Percentiles rank a stretch among this genome's conserved stretches.
phyloP scores from a whole-genome alignment of 345 rosid genomes.

The Eucalyptus grandis region DNA sequence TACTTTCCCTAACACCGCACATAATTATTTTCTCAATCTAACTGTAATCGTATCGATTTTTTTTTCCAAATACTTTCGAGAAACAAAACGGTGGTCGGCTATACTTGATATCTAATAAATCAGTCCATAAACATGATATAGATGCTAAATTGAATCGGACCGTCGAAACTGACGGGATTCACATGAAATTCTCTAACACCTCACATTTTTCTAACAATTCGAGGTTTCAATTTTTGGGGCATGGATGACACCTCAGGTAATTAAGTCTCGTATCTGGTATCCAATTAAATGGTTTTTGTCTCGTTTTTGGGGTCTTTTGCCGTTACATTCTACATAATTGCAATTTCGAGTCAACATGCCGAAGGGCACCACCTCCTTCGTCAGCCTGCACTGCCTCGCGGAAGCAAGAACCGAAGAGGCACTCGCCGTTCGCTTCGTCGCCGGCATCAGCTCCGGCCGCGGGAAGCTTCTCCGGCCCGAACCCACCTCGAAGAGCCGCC shows the following conservation, averaged over 20 bases:
- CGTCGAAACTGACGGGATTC: neutral
- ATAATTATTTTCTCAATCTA: neutral
- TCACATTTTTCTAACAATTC: neutral
- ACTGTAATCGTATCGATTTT: fast-evolving
- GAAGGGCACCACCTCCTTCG: neutral
- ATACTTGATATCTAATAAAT: neutral
- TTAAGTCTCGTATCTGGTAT: neutral
- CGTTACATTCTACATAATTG: neutral
- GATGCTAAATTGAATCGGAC: neutral
- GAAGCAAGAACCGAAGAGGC: neutral
- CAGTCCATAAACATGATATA: neutral
- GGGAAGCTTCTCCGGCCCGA: neutral
- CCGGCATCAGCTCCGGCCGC: neutral
- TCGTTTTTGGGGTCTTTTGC: neutral
- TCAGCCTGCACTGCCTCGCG: neutral
- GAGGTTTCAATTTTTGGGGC: neutral
- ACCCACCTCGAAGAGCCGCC: neutral
- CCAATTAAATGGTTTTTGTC: neutral
- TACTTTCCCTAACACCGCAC: neutral
- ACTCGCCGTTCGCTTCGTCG: neutral
- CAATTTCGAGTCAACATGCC: neutral
- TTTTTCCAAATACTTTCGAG: neutral
- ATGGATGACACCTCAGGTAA: neutral
- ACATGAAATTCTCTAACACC: neutral
- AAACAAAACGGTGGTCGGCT: neutral